Base-by-base conservation (phyloP, 495 filamentous ascomycete species). In the Physcia stellaris region DNA sequence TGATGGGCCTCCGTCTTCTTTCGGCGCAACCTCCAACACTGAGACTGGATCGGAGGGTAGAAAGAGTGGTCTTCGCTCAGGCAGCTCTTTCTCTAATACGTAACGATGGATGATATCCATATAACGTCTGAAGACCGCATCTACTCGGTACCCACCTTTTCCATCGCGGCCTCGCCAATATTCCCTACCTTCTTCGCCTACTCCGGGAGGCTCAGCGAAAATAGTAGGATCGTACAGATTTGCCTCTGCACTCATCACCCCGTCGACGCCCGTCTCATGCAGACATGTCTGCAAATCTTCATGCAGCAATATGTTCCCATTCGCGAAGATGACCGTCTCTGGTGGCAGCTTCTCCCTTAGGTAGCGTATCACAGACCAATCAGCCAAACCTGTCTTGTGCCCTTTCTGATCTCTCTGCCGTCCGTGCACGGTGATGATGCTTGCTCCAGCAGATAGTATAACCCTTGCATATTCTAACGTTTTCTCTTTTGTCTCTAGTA, bases 311-410 rank as follows among this genome's bases (percentile, higher is more conserved):
- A 93, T 80, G 50, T 96, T 96, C 12, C 90, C 90, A 53, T 99
- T 99, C 11, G 90, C 87, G 53, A 99, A 94, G 6, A 99, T 73
- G 6, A 99, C 90, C 26, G 84, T 84, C 20, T 94, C 85, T 2
- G 68, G 61, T 1, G 90, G 88, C 17, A 99, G 61, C 33, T 83
- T 77, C 24, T 93, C 78, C 30, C 92, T 70, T 34, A 99, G 62
- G 47, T 81, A 92, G 18, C 77, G 68, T 36, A 99, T 76, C 36
- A 77, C 70, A 20, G 61, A 68, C 92, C 90, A 99, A 59, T 96
- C 87, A 3, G 90, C 90, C 20, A 96, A 50, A 0, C 92, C 90
- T 0, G 92, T 99, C 49, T 88, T 77, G 52, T 99, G 90, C 2
- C 92, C 88, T 59, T 96, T 96, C 53, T 95, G 90, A 40, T 96